Evolutionary conservation across 1,284 basidiomycete genomes (phyloP).

Genomic region (Rhodotorula sp.): DNA sequence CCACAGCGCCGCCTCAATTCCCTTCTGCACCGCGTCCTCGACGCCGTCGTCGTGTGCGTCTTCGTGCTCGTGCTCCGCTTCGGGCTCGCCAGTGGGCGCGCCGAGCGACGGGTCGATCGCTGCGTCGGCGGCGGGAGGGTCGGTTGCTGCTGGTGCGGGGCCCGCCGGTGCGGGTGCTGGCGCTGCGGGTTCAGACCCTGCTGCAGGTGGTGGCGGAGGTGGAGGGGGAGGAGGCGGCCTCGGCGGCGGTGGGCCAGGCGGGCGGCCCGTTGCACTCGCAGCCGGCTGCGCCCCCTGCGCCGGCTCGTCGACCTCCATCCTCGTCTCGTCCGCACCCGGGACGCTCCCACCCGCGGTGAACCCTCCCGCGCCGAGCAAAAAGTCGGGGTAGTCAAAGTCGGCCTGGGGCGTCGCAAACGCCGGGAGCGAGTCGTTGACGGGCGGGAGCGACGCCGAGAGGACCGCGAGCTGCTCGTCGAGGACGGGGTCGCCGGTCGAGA

Average conservation of each 20-base stretch:
- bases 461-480: slow-evolving; percentile 1
- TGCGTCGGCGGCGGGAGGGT: neutral
- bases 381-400: slow-evolving; percentile 14
- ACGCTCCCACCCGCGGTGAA: neutral
- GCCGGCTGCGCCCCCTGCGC: too few relatives aligned
- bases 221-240: too few relatives aligned
- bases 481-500: neutral
- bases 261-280: neutral
- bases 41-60: neutral
- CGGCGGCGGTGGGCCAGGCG: too few relatives aligned
- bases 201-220: too few relatives aligned
- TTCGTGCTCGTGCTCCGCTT: neutral
- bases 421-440: neutral
- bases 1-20: neutral
- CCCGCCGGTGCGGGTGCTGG: too few relatives aligned
- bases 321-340: too few relatives aligned
- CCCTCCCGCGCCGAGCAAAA: slow-evolving; percentile 5
- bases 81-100: neutral
- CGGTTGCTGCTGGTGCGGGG: neutral
- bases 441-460: neutral
- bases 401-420: neutral
- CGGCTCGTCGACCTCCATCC: too few relatives aligned
- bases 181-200: too few relatives aligned
- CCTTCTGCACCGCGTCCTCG: neutral
- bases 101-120: neutral